These are phyloP conservation scores for slime mould (Dictyostelium discoideum) DNA, from an alignment of 78 protist genomes.

Conservation along the genomic window DNA sequence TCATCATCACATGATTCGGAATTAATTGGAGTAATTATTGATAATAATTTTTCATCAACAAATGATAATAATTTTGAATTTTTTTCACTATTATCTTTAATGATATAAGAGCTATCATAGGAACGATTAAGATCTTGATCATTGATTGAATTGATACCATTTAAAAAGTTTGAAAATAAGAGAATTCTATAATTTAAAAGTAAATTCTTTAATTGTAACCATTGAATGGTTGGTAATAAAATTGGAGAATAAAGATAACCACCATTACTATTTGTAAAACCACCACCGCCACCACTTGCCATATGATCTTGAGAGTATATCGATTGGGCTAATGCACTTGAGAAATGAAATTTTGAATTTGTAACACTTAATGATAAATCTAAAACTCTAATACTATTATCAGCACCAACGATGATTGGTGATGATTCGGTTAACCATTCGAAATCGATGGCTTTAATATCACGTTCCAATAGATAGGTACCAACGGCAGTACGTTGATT, in stretches of 20 bases:
- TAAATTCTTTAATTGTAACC: slow-evolving; percentile 13
- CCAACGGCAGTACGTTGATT: slow-evolving; percentile 10
- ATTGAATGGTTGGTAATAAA: slow-evolving; percentile 23
- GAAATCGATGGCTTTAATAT: slow-evolving; percentile 51
- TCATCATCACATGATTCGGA: neutral
- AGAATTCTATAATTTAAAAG: neutral
- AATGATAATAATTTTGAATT: slow-evolving; percentile 14
- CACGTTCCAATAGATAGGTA: slow-evolving; percentile 33
- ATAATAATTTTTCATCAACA: slow-evolving; percentile 3
- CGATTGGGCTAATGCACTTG: neutral
- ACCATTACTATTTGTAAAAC: neutral
- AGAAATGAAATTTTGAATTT: slow-evolving; percentile 21
- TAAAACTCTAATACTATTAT: slow-evolving; percentile 31
- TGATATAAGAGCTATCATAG: neutral
- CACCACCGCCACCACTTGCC: too few species aligned
- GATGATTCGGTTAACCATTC: slow-evolving; percentile 53
- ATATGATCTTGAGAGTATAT: neutral
- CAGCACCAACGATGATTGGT: slow-evolving; percentile 41
- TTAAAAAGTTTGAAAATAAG: neutral
- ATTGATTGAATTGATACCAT: neutral
- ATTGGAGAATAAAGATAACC: slow-evolving; percentile 51
- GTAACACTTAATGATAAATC: slow-evolving; percentile 24
- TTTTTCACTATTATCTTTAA: slow-evolving; percentile 40
- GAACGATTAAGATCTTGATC: neutral
- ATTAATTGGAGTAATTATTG: neutral